Base-by-base conservation (phyloP, 306 rosid species). In the Sicyos baderoa region DNA sequence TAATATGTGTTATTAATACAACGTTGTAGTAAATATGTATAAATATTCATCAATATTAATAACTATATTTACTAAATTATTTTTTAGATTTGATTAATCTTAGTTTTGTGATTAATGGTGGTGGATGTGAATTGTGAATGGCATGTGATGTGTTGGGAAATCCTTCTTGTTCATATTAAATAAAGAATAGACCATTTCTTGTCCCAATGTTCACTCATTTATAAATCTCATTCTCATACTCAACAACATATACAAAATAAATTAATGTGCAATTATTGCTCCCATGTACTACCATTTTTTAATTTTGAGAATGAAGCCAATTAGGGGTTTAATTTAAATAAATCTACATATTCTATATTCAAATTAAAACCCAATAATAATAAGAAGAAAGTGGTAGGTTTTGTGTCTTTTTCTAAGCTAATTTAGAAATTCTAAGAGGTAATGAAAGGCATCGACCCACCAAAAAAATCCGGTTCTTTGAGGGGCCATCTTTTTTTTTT, bases 91-190 rank as follows among this genome's bases (percentile, higher is more conserved):
- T 25, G 29, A 25, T 3, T 25, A 25, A 25, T 25, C 29, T 25
- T 25, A 25, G 3, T 3, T 25, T 3, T 25, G 69, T 62, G 76
- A 57, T 79, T 74, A 82, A 58, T 86, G 91, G 74, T 87, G 84
- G 87, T 79, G 53, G 74, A 59, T 86, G 92, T 76, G 75, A 25
- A 25, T 25, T 25, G 29, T 25, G 29, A 79, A 18, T n/a, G 88
- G 95, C 96, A 91, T 84, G 96, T 86, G 96, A 83, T 81, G 68
- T 88, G 90, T 77, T 78, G 82, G 82, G 76, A 65, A 54, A 56
- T 74, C 62, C 68, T 78, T 55, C 70, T 79, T 54, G 58, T 67
- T 72, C 74, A 80, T 84, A 84, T 79, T 84, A 58, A 88, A 85
- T 85, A 76, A 21, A 32, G 74, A 74, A 70, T 78, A 75, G 76